These are phyloP conservation scores for Chenopodium quinoa DNA, from an alignment of 148 eudicot species.

Conservation along the genomic window DNA sequence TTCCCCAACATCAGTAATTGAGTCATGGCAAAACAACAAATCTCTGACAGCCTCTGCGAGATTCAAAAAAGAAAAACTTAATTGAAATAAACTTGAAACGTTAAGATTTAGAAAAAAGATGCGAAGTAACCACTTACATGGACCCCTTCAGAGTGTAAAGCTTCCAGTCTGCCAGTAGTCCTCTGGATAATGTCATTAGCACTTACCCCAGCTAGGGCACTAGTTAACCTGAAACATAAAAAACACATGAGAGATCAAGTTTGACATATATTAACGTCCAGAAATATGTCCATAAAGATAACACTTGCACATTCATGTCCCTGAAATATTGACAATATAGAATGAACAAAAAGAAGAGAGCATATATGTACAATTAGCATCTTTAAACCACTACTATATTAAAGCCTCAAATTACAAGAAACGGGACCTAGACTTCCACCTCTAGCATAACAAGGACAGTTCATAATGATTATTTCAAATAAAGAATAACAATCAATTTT, in stretches of 20 bases:
- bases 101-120: neutral
- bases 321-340: neutral
- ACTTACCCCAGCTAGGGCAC: slow-evolving; percentile 66
- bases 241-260: slow-evolving; percentile 5
- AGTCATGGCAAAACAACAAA: slow-evolving; percentile 83
- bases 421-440: neutral
- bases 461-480: too few species aligned
- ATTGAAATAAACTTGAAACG: neutral
- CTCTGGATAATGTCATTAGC: slow-evolving; percentile 79
- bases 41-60: slow-evolving; percentile 86
- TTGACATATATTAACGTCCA: neutral
- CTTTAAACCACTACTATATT: neutral
- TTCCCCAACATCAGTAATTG: slow-evolving; percentile 86
- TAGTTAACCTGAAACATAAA: slow-evolving; percentile 64
- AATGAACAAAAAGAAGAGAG: neutral
- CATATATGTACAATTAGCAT: neutral
- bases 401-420: neutral
- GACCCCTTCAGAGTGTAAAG: slow-evolving; percentile 97
- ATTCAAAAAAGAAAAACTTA: slow-evolving; percentile 1
- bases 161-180: slow-evolving; percentile 83
- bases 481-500: too few species aligned
- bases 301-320: neutral
- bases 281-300: neutral
- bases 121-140: slow-evolving; percentile 59
- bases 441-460: neutral